Base-by-base conservation (phyloP, 2,329 filamentous ascomycete genomes). In the Verticillium tricorpus region DNA sequence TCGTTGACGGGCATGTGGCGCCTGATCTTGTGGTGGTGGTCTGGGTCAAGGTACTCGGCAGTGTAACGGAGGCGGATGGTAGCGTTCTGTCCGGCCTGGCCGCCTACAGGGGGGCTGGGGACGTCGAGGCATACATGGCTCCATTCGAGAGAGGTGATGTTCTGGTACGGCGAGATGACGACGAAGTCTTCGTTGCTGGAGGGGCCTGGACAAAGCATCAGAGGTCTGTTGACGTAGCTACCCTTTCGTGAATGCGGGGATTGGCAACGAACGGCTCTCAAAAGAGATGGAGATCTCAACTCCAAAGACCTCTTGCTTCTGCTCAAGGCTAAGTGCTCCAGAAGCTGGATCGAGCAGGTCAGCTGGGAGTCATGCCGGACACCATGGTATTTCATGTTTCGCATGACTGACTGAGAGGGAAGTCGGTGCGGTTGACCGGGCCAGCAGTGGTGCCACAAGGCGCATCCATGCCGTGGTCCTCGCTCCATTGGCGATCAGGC, bases 41-140 rank as follows among this genome's bases (percentile, higher is more conserved):
- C 68, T 7, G 69, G 70, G 45, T 67, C 70, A 62, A 73, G 70
- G 61, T 71, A 74, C 62, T 74, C 71, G 58, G 74, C 71, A 62
- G 67, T 71, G 68, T 79, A 79, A 60, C 71, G 71, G 61, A 78
- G 68, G 66, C 78, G 77, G 57, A 78, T 70, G 14, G 77, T 79
- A 7, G 77, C 77, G 65, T 77, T 77, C 25, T 69, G 68, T 14
- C 77, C 76, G 14, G 71, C 64, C 17, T 62, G 45, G 56, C 72
- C 66, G 50, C 62, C 66, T 28, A 65, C 61, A 31, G 74, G 69
- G 2, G 70, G 64, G 60, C 68, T 62, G 35, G 70, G 68, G 57
- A 76, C 63, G 57, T 64, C 66, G 66, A 76, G 70, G 67, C 77
- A 79, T 59, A 74, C 73, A 65, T 78, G 76, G 57, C 75, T 75